Conservation (phyloP, 306 rosid genomes). For the Fragaria ananassa region DNA sequence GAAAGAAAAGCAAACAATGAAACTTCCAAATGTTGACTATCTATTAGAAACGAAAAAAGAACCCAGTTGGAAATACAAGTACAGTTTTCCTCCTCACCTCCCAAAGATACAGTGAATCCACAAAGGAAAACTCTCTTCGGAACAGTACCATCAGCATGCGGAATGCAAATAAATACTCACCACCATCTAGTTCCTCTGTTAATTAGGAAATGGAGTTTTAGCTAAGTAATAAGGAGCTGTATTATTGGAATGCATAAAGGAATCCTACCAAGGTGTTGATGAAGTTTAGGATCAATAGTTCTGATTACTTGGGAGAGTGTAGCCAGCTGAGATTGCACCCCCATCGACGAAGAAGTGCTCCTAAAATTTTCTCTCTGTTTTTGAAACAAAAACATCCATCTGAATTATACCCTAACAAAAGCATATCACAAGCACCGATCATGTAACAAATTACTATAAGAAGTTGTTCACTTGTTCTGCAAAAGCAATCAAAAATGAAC, state of each 20-base stretch:
- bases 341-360: constrained; percentile 66
- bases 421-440: constrained; percentile 15
- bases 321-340: constrained; percentile 88
- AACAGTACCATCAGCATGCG: constrained; percentile 99
- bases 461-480: neutral
- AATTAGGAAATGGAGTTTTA: constrained; percentile 31
- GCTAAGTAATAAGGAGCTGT: neutral
- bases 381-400: constrained; percentile 31
- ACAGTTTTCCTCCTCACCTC: constrained; percentile 57
- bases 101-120: constrained; percentile 91
- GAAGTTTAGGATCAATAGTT: constrained; percentile 88
- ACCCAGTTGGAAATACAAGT: neutral
- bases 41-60: constrained; percentile 14
- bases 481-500: neutral
- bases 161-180: constrained; percentile 91
- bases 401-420: constrained; percentile 23
- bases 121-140: constrained; percentile 92
- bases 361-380: constrained; percentile 87
- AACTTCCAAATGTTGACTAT: constrained; percentile 20
- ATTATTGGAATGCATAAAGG: neutral
- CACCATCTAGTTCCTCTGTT: constrained; percentile 94
- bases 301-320: constrained; percentile 88
- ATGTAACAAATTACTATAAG: constrained; percentile 5
- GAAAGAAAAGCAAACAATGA: constrained; percentile 23
- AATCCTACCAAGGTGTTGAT: constrained; percentile 84